A percentile compares a stretch with the other conserved stretches of the same genome.
Evolutionary conservation across 352 stramenopile species (phyloP).

Genomic region (Phytophthora aleatoria): DNA sequence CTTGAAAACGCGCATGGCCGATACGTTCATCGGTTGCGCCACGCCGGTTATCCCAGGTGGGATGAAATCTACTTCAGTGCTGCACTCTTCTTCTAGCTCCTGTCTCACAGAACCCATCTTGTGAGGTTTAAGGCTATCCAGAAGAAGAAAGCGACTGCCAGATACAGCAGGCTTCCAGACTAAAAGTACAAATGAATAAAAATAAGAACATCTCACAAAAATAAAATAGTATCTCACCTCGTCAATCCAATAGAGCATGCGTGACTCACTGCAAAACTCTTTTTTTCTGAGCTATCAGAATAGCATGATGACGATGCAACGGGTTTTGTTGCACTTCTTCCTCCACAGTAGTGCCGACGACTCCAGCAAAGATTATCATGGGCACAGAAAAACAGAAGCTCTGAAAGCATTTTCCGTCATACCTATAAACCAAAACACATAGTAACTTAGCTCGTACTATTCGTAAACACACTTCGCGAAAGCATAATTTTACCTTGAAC

Average conservation of each 20-base stretch:
- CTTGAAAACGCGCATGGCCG: neutral
- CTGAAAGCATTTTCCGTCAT: constrained; percentile 1
- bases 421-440: too few species aligned
- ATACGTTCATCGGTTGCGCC: neutral
- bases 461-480: too few species aligned
- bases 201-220: neutral
- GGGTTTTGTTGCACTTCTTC: neutral
- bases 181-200: neutral
- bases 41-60: neutral
- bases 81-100: neutral
- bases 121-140: neutral
- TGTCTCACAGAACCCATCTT: neutral
- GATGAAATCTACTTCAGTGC: neutral
- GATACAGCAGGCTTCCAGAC: neutral
- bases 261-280: neutral
- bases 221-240: neutral
- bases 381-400: neutral
- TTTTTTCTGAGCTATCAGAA: neutral
- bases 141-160: neutral
- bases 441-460: too few species aligned
- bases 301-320: neutral
- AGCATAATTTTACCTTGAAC: neutral
- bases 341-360: neutral
- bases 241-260: neutral
- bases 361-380: neutral